These are phyloP conservation scores for Kluyveromyces sp. DNA, from an alignment of 1,139 yeast genomes.

Conservation along the genomic window DNA sequence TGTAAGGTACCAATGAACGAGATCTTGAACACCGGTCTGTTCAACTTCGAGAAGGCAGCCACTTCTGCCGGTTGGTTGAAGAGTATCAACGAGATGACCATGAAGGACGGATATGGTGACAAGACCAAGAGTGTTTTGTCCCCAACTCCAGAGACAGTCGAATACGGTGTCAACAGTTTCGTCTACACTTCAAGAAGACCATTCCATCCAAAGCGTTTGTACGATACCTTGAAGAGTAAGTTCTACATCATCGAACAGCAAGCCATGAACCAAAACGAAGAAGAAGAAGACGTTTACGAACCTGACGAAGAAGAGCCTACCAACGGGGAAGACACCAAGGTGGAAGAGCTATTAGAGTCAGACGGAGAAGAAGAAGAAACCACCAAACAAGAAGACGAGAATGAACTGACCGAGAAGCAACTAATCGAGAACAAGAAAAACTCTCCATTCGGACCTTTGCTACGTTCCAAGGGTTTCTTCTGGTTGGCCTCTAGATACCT, in stretches of 20 bases:
- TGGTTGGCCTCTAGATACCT: slow-evolving; percentile 43
- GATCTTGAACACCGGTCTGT: slow-evolving; percentile 34
- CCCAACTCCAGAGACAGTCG: slow-evolving; percentile 35
- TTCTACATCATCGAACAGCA: slow-evolving; percentile 32
- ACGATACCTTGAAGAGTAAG: slow-evolving; percentile 34
- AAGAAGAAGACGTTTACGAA: slow-evolving; percentile 17
- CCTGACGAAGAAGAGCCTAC: slow-evolving; percentile 17
- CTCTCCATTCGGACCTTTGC: slow-evolving; percentile 36
- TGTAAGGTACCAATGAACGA: slow-evolving; percentile 35
- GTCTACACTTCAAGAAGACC: slow-evolving; percentile 38
- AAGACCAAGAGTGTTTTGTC: slow-evolving; percentile 22
- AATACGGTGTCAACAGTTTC: slow-evolving; percentile 41
- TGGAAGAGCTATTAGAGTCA: slow-evolving; percentile 6
- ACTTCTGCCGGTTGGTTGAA: slow-evolving; percentile 44
- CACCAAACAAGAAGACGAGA: slow-evolving; percentile 24
- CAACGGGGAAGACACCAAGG: slow-evolving; percentile 12
- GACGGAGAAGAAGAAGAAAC: slow-evolving; percentile 15
- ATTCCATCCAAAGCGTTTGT: slow-evolving; percentile 40
- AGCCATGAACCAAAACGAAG: slow-evolving; percentile 19
- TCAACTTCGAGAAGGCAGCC: slow-evolving; percentile 38
- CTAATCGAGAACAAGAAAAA: slow-evolving; percentile 33
- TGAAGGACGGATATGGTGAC: slow-evolving; percentile 31
- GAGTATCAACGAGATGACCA: slow-evolving; percentile 38
- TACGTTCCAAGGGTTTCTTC: slow-evolving; percentile 41
- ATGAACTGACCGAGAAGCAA: slow-evolving; percentile 25